Evolutionary conservation across 2,329 filamentous ascomycete species (phyloP), one percentile per base, ranked within the genome.

Genomic region (Talaromyces sp.): DNA sequence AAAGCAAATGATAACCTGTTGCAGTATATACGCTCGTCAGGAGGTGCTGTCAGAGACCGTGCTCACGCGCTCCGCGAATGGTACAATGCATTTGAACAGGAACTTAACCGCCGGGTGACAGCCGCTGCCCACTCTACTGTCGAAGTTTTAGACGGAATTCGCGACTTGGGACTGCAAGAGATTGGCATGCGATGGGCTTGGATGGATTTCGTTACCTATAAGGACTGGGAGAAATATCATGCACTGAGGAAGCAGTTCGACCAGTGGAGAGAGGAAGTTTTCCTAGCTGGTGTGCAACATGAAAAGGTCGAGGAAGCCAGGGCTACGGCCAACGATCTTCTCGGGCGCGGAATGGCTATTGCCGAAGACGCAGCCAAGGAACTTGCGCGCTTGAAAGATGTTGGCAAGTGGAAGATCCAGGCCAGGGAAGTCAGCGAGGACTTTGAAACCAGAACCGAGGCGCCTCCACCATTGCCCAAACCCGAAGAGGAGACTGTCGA

Each of bases 141-240:
- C 62, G 85, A 89, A 73, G 92, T 96, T 16, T 85, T 97, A 37
- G 90, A 94, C 68, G 87, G 87, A 72, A 93, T 95, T 66, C 88
- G 91, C 48, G 90, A 93, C 71, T 83, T 97, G 41, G 92, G 93
- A 6, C 84, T 97, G 39, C 92, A 96, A 75, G 92, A 96, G 75
- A 92, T 97, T 62, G 93, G 93, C 64, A 94, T 96, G 88, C 85
- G 81, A 66, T 99, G 95, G 93, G 93, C 94, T 13, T 96, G 92
- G 89, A 95, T 93, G 80, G 93, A 98, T 65, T 92, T 92, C 37
- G 87, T 99, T 67, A 96, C 94, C 1, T 97, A 99, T 83, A 93
- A 96, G 76, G 93, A 99, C 76, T 99, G 95, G 95, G 87, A 90
- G 66, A 95, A 94, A 76, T 99, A 97, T 74, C 93, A 98, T 76